These are phyloP conservation scores for Phyllosticta citriasiana DNA, from an alignment of 2,329 filamentous ascomycete genomes.

Conservation along the genomic window DNA sequence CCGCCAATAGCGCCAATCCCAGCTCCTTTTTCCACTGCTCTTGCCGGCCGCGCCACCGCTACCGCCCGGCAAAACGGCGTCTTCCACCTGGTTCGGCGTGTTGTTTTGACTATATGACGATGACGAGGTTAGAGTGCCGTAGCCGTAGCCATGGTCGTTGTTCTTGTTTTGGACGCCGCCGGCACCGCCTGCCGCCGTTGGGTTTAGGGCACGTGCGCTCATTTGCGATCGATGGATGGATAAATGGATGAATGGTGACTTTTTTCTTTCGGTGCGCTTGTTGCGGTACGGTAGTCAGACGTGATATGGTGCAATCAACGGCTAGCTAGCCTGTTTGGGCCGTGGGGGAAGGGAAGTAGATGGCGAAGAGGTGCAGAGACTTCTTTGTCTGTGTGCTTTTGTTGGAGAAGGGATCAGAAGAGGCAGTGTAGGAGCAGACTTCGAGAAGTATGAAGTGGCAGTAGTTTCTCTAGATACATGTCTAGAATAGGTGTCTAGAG, in stretches of 20 bases:
- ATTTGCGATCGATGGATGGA: neutral
- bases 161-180: too few relatives aligned
- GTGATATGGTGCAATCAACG: too few relatives aligned
- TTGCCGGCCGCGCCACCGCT: neutral
- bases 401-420: too few relatives aligned
- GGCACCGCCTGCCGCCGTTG: neutral
- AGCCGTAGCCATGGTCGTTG: neutral
- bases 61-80: slow-evolving; percentile 16
- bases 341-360: too few relatives aligned
- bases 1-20: neutral
- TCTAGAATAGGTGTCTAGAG: too few relatives aligned
- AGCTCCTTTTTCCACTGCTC: neutral
- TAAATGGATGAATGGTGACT: neutral
- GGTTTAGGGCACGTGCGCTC: slow-evolving; percentile 13
- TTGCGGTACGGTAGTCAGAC: neutral
- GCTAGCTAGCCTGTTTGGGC: too few relatives aligned
- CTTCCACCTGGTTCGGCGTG: neutral
- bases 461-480: too few relatives aligned
- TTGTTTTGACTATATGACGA: neutral
- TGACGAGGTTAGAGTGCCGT: neutral
- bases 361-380: too few relatives aligned
- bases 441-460: too few relatives aligned
- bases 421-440: too few relatives aligned
- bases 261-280: neutral
- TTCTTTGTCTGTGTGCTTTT: too few relatives aligned